Conservation (phyloP, 176 grass and related monocot genomes). For the Eleusine coracana region DNA sequence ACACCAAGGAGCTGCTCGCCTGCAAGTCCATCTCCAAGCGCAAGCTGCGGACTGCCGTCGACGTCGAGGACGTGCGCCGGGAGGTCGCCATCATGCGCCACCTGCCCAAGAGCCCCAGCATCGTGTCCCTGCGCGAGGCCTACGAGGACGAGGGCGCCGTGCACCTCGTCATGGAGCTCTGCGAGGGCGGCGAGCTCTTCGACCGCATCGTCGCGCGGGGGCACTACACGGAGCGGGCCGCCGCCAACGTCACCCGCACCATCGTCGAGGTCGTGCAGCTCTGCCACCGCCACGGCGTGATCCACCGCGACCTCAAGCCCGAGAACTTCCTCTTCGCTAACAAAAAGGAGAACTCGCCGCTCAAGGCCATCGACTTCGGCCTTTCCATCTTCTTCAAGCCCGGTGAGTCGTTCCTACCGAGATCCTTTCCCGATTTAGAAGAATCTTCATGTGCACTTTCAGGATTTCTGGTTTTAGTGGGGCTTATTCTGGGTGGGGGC, state of each 20-base stretch:
- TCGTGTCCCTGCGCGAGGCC: conserved; percentile 80
- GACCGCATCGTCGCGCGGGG: conserved; percentile 97
- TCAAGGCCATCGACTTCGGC: conserved; percentile 96
- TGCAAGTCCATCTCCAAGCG: conserved; percentile 99
- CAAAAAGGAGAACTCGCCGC: conserved; percentile 97
- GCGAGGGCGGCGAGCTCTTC: conserved; percentile 99
- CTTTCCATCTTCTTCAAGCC: conserved; percentile 99
- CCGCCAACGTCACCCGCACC: conserved; percentile 70
- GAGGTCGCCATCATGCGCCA: conserved; percentile 99
- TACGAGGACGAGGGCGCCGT: conserved; percentile 95
- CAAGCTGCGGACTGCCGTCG: conserved; percentile 90
- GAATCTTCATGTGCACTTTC: background rate
- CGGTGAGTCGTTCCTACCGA: conserved; percentile 46
- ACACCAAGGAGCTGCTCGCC: conserved; percentile 77
- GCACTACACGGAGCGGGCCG: conserved; percentile 92
- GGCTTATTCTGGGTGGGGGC: background rate
- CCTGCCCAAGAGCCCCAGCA: conserved; percentile 74
- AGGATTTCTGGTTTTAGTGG: conserved; percentile 34
- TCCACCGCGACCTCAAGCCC: conserved; percentile 95
- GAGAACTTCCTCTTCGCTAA: conserved; percentile 96
- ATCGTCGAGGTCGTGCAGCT: conserved; percentile 99
- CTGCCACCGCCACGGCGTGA: conserved; percentile 94
- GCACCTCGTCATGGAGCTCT: conserved; percentile 99
- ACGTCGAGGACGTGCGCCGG: conserved; percentile 97
- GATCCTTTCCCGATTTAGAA: conserved; percentile 47